Evolutionary conservation across 805 yeast species (phyloP).

Genomic region (Maudiozyma saulgeensis): DNA sequence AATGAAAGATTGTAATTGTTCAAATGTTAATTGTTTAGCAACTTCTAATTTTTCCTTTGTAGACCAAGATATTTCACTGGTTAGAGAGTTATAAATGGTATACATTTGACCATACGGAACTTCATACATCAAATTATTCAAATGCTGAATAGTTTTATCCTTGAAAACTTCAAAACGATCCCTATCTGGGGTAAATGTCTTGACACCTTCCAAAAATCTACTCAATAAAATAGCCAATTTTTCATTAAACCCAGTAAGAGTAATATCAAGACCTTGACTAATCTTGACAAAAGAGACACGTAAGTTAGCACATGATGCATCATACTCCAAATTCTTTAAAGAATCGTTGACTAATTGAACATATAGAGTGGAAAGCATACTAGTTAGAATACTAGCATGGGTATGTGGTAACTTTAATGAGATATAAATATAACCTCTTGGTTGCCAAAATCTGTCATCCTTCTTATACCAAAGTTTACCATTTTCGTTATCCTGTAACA

Average conservation of each 20-base stretch:
- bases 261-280: conserved; percentile 62
- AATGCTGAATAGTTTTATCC: conserved; percentile 51
- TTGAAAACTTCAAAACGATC: conserved; percentile 60
- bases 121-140: conserved; percentile 58
- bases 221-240: conserved; percentile 57
- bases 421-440: conserved; percentile 66
- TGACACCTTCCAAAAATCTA: conserved; percentile 47
- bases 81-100: conserved; percentile 46
- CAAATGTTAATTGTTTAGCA: conserved; percentile 36
- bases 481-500: conserved; percentile 41
- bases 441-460: conserved; percentile 82
- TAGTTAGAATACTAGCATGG: conserved; percentile 46
- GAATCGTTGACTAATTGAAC: conserved; percentile 68
- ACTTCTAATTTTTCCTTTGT: conserved; percentile 50
- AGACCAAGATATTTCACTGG: conserved; percentile 66
- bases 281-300: conserved; percentile 46
- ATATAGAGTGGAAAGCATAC: conserved; percentile 51
- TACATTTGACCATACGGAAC: conserved; percentile 77
- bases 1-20: conserved; percentile 43
- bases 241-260: conserved; percentile 74
- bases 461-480: conserved; percentile 75
- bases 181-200: conserved; percentile 38
- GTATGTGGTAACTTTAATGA: conserved; percentile 58
- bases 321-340: conserved; percentile 61
- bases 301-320: conserved; percentile 77